Base-by-base conservation (phyloP, 371 early-diverging fungal species). In the Rhizopus microsporus region DNA sequence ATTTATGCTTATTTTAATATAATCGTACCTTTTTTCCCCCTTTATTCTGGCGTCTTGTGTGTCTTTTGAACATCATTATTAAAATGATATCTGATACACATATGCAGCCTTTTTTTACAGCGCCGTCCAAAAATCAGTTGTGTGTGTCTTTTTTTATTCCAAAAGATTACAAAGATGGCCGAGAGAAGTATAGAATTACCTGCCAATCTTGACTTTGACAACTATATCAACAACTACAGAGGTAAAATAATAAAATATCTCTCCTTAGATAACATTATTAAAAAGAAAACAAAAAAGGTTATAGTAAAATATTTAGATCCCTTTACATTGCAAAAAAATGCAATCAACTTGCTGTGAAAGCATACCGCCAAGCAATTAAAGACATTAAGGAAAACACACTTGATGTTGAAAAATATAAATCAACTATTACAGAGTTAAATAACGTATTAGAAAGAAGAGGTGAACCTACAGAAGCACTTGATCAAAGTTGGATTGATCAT, bases 281-380 rank as follows among this genome's bases (percentile, higher is more conserved):
- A 47, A 7, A 51, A 29, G n/a, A 31, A 13, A 35, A 39, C 49
- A 23, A 5, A 15, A 40, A 59, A 90, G 91, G 91, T 15, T 82
- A 78, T 58, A 80, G 88, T 29, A 86, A 83, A 54, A 78, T 90
- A 65, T 78, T 84, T 47, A 83, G 93, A 44, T 81, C 90, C 15
- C 65, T 89, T 45, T 92, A 86, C 62, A 90, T 93, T 54, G 90
- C 89, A 2, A 84, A 86, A 43, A 78, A 83, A n/a, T 90, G 90
- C 62, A 83, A 86, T 1, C 56, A 79, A 30, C 84, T 90, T 38
- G 77, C 84, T 23, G 60, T 88, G 8, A 90, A 91, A 37, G 89
- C 91, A 2, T 78, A 81, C 56, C 68, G 67, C 32, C 59, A 82
- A 42, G 92, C 93, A 3, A 63, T 91, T 37, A 57, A 54, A 9